Conservation (phyloP, 225 moss, liverwort and hornwort species). For the Bryoerythrophyllum caledonicum region DNA sequence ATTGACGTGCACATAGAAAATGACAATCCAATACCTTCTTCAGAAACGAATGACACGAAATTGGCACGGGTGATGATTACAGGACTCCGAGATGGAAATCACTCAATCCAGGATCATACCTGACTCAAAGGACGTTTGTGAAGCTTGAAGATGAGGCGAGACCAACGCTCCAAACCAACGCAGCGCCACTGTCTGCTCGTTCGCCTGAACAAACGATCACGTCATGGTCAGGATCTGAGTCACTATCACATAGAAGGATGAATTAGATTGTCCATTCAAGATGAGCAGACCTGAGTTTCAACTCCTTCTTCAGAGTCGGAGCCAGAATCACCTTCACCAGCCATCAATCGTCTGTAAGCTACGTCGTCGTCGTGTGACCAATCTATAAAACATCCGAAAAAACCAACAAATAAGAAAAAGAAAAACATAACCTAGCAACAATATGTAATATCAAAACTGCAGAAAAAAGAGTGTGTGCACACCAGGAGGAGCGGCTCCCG, state of each 20-base stretch:
- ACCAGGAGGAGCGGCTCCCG: constrained; percentile 18
- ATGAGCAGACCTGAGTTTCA: constrained; percentile 37
- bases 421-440: neutral
- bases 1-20: neutral
- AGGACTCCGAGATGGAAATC: neutral
- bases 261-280: neutral
- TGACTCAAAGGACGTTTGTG: constrained; percentile 69
- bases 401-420: constrained; percentile 1
- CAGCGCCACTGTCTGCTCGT: constrained; percentile 51
- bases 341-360: constrained; percentile 44
- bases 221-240: neutral
- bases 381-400: constrained; percentile 37
- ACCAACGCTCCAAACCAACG: constrained; percentile 88
- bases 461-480: too few relatives aligned
- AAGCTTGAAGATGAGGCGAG: constrained; percentile 71
- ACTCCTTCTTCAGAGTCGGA: constrained; percentile 38
- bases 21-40: constrained; percentile 7
- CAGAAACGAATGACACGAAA: constrained; percentile 9
- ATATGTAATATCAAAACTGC: too few relatives aligned
- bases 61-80: too few relatives aligned
- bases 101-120: constrained; percentile 37
- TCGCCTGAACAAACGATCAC: constrained; percentile 37
- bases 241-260: constrained; percentile 5
- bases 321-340: constrained; percentile 34
- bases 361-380: constrained; percentile 53